Base-by-base conservation (phyloP, 768 basidiomycete genomes). In the Boletus barrowsii region DNA sequence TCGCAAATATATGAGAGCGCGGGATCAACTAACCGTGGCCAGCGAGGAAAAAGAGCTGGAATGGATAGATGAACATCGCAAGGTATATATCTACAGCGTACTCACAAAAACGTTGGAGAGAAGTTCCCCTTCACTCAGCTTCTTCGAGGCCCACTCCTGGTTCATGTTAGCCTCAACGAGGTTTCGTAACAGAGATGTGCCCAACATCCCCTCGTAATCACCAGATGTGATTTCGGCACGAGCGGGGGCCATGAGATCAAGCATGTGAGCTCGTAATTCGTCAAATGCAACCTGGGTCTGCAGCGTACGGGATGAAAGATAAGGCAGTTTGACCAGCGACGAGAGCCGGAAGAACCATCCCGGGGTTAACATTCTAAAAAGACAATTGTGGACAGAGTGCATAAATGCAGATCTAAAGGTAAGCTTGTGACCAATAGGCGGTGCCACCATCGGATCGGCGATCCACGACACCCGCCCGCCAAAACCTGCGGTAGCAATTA, bases 41-140 rank as follows among this genome's bases (percentile, higher is more conserved):
- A 18, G 78, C 78, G 22, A 81, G 61, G 22, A 79, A 68, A 59
- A 80, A 80, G 5, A 63, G 61, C 80, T 81, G 33, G 17, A 36
- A 42, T 43, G 39, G 7, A 22, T 49, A 9, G 29, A 1, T 36
- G n/a, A 47, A 40, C n/a, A n/a, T 3, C 3, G 20, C 5, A 14
- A 32, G 15, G 29, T 18, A 14, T 5, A 20, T 5, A 32, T 40
- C 10, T 2, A 29, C 44, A 39, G 36, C 10, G 6, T 17, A 66
- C 76, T 57, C 59, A 79, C 80, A 58, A 79, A 81, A 51, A 76
- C 74, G 55, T 81, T 72, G 3, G 79, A 80, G 7, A 80, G 57
- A 10, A 81, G 51, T 50, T 81, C 79, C 13, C 67, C 75, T 36
- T 81, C 79, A 2, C 73, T 74, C 33, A 81, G 49, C 53, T 55